A percentile compares a stretch with the other conserved stretches of the same genome.
These are phyloP conservation scores for Rhododendron simsii DNA, from an alignment of 148 eudicot genomes.

Conservation along the genomic window DNA sequence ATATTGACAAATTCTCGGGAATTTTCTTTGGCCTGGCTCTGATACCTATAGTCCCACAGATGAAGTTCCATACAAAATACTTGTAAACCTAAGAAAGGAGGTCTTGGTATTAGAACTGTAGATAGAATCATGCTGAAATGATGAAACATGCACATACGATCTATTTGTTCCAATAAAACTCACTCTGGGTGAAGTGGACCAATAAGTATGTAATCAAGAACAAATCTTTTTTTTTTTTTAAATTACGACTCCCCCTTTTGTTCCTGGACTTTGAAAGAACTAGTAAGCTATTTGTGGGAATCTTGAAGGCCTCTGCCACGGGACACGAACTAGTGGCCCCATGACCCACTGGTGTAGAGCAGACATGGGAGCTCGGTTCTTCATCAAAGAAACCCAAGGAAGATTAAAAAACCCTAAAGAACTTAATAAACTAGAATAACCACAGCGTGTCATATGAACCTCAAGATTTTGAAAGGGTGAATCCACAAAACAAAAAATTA, in stretches of 20 bases:
- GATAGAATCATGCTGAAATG: not conserved
- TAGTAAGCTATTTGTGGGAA: not conserved
- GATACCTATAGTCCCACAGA: not conserved
- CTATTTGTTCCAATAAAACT: not conserved
- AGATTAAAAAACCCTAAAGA: not conserved
- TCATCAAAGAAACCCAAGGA: not conserved
- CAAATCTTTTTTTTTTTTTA: not conserved
- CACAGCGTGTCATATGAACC: not conserved
- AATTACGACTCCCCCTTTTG: not conserved
- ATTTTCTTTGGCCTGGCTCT: not conserved
- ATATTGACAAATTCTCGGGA: not conserved
- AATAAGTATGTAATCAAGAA: not conserved
- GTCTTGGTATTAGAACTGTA: not conserved
- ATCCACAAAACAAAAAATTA: not conserved
- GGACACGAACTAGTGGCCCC: not conserved
- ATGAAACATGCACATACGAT: not conserved
- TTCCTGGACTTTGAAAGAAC: not conserved
- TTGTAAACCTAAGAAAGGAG: not conserved
- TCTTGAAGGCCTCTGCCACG: not conserved
- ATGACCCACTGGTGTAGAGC: not conserved
- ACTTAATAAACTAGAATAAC: not conserved
- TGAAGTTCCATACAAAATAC: not conserved
- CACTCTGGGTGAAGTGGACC: not conserved
- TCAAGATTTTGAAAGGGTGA: not conserved
- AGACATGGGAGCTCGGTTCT: not conserved